Evolutionary conservation across 768 basidiomycete species (phyloP), one percentile per base, ranked within the genome.

Genomic region (Chalciporus sphaerocephalus): DNA sequence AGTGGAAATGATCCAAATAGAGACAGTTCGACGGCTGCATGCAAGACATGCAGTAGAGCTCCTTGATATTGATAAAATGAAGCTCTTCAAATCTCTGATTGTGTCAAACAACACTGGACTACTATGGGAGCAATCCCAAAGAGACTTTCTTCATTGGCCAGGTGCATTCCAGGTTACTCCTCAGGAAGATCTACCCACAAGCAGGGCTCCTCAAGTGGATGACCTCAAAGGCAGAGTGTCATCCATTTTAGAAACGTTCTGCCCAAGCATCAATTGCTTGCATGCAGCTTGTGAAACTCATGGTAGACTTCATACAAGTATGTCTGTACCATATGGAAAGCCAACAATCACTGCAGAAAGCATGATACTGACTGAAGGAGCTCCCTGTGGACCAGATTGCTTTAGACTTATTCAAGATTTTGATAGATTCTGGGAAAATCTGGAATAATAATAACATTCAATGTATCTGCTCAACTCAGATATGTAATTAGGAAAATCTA

Each of bases 1-100:
- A 81, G 81, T 60, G 51, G 76, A 79, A 51, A 59, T 76, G 16
- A 73, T 82, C 13, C 68, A 71, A 40, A 54, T 75, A 5, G 75
- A 80, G 58, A 63, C 72, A 6, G 60, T 68, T 8, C 64, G 69
- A 16, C 64, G 73, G 6, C 63, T 83, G 0, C 51, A 67, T 24
- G 38, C 52, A 6, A 38, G 46, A 1, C 47, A 70, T n/a, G 34
- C 50, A 0, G 43, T 80, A 2, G 57, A 63, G 0, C 51, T 62
- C 4, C 38, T 39, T 2, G 66, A 73, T 11, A 70, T 81, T 13
- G 70, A 76, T 32, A 47, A 41, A 9, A 51, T 57, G 39, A 12
- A 44, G 4, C 60, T 70, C n/a, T 54, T 69, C 18, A 54, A 56
- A 45, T 17, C 32, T 7, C 45, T 66, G 18, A 61, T 65, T 13